Evolutionary conservation across 2,329 filamentous ascomycete genomes (phyloP).

Genomic region (Raffaelea albimanens): DNA sequence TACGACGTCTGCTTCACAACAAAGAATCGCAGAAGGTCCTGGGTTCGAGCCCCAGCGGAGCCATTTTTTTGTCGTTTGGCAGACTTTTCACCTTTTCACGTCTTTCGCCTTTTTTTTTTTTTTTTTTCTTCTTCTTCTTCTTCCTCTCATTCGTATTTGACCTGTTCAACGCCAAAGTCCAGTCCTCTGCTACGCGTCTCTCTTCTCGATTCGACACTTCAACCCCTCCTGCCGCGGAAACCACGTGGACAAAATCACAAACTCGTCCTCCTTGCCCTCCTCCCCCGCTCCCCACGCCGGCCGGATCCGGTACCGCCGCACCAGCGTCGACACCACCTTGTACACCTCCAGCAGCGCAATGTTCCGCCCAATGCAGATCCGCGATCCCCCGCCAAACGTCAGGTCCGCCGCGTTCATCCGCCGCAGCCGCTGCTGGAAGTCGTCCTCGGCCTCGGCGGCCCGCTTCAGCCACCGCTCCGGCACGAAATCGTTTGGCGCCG

Average conservation of each 20-base stretch:
- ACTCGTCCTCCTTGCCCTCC: slow-evolving; percentile 10
- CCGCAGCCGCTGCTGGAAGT: slow-evolving; percentile 18
- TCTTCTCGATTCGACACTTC: slow-evolving; percentile 11
- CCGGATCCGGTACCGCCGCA: slow-evolving; percentile 26
- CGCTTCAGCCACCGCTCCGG: slow-evolving; percentile 37
- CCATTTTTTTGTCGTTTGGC: too few species aligned
- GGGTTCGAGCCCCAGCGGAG: too few species aligned
- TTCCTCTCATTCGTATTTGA: too few species aligned
- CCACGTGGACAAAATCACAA: slow-evolving; percentile 11
- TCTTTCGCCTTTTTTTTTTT: too few species aligned
- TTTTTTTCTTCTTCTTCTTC: too few species aligned
- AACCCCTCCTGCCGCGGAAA: slow-evolving; percentile 12
- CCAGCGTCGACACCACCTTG: slow-evolving; percentile 30
- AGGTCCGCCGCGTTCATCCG: slow-evolving; percentile 28
- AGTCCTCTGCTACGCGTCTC: too few species aligned
- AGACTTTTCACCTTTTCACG: too few species aligned
- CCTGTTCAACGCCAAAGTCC: too few species aligned
- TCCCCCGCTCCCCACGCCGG: slow-evolving; percentile 9
- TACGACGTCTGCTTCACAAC: too few species aligned
- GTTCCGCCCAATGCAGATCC: slow-evolving; percentile 28
- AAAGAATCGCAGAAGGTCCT: too few species aligned
- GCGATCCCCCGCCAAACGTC: slow-evolving; percentile 28
- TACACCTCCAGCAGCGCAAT: slow-evolving; percentile 24
- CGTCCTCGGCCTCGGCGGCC: slow-evolving; percentile 12
- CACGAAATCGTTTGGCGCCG: slow-evolving; percentile 31